A percentile compares a stretch with the other conserved stretches of the same genome.
These are phyloP conservation scores for Prasinococcaceae sp. DNA, from an alignment of 139 green algal species.

Conservation along the genomic window DNA sequence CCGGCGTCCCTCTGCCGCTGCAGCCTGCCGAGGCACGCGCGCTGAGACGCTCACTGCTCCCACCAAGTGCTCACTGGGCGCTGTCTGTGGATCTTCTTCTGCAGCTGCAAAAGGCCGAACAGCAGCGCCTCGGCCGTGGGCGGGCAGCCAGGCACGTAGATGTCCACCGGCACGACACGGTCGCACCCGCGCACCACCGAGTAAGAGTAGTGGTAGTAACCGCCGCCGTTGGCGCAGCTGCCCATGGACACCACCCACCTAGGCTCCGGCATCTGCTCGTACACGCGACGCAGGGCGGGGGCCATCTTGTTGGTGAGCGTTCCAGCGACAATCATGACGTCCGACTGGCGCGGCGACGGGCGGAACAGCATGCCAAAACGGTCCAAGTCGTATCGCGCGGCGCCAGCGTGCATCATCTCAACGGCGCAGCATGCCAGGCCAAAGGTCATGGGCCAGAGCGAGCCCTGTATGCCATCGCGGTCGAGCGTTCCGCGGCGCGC, in stretches of 20 bases:
- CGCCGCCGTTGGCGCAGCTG: slow-evolving; percentile 85
- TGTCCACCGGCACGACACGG: slow-evolving; percentile 87
- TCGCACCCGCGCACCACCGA: slow-evolving; percentile 87
- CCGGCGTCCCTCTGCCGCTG: too few relatives aligned
- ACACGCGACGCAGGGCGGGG: slow-evolving; percentile 59
- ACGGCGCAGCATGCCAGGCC: slow-evolving; percentile 89
- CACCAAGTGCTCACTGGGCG: slow-evolving; percentile 11
- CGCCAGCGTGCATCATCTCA: slow-evolving; percentile 87
- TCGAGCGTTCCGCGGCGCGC: background rate
- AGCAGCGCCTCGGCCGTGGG: slow-evolving; percentile 89
- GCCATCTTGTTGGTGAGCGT: slow-evolving; percentile 98
- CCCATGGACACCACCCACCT: slow-evolving; percentile 95
- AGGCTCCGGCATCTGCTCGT: slow-evolving; percentile 85
- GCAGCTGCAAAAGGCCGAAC: slow-evolving; percentile 85
- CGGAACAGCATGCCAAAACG: slow-evolving; percentile 95
- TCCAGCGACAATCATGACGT: slow-evolving; percentile 93
- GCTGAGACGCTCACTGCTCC: too few relatives aligned
- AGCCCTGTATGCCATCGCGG: too few relatives aligned
- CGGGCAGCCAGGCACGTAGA: slow-evolving; percentile 91
- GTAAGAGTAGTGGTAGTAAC: slow-evolving; percentile 98
- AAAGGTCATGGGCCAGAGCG: slow-evolving; percentile 95
- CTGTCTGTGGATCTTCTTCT: slow-evolving; percentile 47
- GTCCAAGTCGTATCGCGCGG: slow-evolving; percentile 65
- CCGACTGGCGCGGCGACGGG: slow-evolving; percentile 72
- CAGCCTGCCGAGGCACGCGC: too few relatives aligned